Evolutionary conservation across 1,284 basidiomycete genomes (phyloP), one percentile per base, ranked within the genome.

Genomic region (Trametes hirsuta): DNA sequence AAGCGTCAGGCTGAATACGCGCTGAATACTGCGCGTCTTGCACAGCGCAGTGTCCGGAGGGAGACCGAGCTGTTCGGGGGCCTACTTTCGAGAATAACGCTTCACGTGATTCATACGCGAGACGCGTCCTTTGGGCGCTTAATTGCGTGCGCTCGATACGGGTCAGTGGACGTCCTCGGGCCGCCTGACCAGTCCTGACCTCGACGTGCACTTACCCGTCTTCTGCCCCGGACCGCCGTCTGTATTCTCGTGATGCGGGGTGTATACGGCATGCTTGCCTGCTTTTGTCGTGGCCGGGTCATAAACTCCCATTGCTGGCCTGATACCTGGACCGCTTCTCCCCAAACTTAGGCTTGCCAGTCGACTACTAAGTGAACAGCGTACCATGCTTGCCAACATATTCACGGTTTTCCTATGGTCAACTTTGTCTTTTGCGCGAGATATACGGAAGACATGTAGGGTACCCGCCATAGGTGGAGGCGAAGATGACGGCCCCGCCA

Each of bases 401-500:
- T 14, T 68, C 14, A 44, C 46, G 11, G n/a, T 68, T 9, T 35
- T 48, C 12, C 49, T 47, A 0, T 48, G 64, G n/a, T 47, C 40
- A 45, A 45, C 53, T 11, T 4, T 47, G 9, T 40, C 56, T 2
- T 53, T 61, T 6, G 67, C 63, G 1, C 55, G 44, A 30, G 39
- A 49, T 40, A 37, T 21, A 44, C 50, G 53, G 6, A 62, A 54
- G 50, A 56, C 65, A 5, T 78, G 75, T 62, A 66, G 58, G 14
- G 76, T 77, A 18, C 63, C 66, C 10, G 69, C 74, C 6, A 68
- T 75, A 41, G 74, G 74, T 4, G 77, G 74, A 1, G 74, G 74
- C 0, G 72, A 72, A 25, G 76, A 77, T 52, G 77, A 72, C 54
- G 74, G 74, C 0, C 75, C 75, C 14, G 72, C 71, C 34, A 76